phyloP scores from a whole-genome alignment of 2,329 filamentous ascomycete genomes.

The Diplodia intermedia region DNA sequence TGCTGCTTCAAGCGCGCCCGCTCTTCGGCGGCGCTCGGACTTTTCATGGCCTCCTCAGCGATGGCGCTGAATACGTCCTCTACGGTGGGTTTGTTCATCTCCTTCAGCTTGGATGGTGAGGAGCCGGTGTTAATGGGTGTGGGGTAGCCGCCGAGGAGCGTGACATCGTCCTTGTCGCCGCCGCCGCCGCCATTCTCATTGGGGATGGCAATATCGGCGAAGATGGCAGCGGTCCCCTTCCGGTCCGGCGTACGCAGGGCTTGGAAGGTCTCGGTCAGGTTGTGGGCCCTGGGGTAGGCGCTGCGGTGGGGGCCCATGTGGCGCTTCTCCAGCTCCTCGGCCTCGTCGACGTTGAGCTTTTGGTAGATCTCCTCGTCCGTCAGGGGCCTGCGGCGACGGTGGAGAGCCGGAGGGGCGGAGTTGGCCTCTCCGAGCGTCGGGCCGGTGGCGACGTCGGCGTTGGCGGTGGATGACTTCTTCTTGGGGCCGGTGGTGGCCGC shows the following conservation, averaged over 20 bases:
- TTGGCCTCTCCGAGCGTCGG: constrained; percentile 14
- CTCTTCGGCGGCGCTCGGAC: not conserved
- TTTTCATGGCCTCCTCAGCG: constrained; percentile 2
- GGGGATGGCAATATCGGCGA: too few species aligned
- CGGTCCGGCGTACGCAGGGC: not conserved
- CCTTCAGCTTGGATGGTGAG: not conserved
- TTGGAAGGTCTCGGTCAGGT: constrained; percentile 6
- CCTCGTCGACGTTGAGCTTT: constrained; percentile 2
- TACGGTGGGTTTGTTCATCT: not conserved
- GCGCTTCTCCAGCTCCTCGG: not conserved
- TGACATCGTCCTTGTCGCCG: not conserved
- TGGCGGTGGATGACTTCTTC: not conserved
- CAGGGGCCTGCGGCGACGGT: not conserved
- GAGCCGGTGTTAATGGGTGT: not conserved
- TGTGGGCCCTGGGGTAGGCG: constrained; percentile 8
- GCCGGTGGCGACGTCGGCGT: not conserved
- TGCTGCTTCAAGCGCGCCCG: not conserved
- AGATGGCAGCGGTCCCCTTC: not conserved
- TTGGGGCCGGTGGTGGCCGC: constrained; percentile 16
- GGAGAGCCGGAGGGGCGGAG: not conserved
- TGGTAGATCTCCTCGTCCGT: not conserved
- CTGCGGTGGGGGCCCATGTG: not conserved
- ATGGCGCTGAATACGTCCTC: not conserved
- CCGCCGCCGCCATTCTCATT: too few species aligned
- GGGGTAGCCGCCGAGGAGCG: not conserved